Base-by-base conservation (phyloP, 2,329 filamentous ascomycete genomes). In the Ceratocystis ficicola region DNA sequence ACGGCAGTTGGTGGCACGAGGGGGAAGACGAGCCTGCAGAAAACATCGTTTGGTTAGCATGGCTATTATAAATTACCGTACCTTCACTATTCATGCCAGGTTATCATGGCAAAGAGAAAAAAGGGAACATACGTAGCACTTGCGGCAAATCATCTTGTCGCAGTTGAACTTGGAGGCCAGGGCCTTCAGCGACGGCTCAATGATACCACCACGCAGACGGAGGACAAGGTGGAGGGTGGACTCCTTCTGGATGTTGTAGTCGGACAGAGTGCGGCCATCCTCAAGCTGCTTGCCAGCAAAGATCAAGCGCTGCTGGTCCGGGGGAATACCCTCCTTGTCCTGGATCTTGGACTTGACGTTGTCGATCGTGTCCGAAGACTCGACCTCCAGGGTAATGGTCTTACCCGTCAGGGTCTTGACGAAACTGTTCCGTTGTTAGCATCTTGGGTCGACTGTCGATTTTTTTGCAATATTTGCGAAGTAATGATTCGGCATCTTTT, bases 221-320 rank as follows among this genome's bases (percentile, higher is more conserved):
- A 97, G 92, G 77, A 97, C 93, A 76, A 97, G 81, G 83, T 97
- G 93, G 74, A 97, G 92, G 72, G 93, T 97, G 67, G 93, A 96
- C 85, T 97, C 93, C 89, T 96, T 96, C 84, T 96, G 92, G 81
- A 97, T 96, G 85, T 96, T 96, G 88, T 96, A 96, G 83, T 96
- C 92, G 77, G 87, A 90, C 71, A 96, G 86, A 70, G 93, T 96
- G 76, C 92, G 89, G 81, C 92, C 92, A 83, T 97, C 93, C 86
- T 96, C 93, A 72, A 97, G 88, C 83, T 96, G 93, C 88, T 96
- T 96, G 79, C 93, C 92, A 74, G 92, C 92, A 79, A 97, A 97
- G 83, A 96, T 96, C 83, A 97, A 80, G 77, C 93, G 92, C 85
- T 97, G 93, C 81, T 96, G 92, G 81, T 96, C 93, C 72, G 92